These are phyloP conservation scores for Xylariaceae sp. DNA, from an alignment of 2,329 filamentous ascomycete species.

Conservation along the genomic window DNA sequence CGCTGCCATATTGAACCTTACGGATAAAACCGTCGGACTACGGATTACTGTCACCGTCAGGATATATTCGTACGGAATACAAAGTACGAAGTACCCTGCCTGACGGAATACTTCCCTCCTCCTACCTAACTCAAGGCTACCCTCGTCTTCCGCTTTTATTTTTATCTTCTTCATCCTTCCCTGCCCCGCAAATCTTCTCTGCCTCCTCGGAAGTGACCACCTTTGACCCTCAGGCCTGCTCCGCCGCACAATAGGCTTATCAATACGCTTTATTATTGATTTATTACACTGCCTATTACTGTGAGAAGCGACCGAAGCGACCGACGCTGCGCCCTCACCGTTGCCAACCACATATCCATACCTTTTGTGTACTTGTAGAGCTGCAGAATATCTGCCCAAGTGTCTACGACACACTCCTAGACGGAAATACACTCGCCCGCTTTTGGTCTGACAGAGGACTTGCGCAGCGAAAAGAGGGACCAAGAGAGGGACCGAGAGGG, in stretches of 20 bases:
- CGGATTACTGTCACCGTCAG: too few species aligned
- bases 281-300: neutral
- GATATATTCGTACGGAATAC: too few species aligned
- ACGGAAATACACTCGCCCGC: constrained; percentile 3
- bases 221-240: neutral
- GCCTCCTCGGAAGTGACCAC: neutral
- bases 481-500: too few species aligned
- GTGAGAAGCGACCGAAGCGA: constrained; percentile 4
- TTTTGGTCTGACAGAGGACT: constrained; percentile 7
- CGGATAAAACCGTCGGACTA: neutral
- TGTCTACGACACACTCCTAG: too few species aligned
- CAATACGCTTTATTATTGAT: constrained; percentile 4
- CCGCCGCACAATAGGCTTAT: constrained; percentile 12
- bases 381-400: too few species aligned
- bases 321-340: constrained; percentile 5
- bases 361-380: too few species aligned
- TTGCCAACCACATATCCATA: too few species aligned
- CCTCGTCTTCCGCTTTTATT: neutral
- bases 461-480: constrained; percentile 1
- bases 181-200: constrained; percentile 2
- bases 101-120: too few species aligned
- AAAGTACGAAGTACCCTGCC: neutral
- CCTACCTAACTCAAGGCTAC: neutral
- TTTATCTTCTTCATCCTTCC: neutral
- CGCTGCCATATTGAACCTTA: neutral